Evolutionary conservation across 164 flowering plant genomes (phyloP), one percentile per base, ranked within the genome.

Genomic region (Vitis cinerea): DNA sequence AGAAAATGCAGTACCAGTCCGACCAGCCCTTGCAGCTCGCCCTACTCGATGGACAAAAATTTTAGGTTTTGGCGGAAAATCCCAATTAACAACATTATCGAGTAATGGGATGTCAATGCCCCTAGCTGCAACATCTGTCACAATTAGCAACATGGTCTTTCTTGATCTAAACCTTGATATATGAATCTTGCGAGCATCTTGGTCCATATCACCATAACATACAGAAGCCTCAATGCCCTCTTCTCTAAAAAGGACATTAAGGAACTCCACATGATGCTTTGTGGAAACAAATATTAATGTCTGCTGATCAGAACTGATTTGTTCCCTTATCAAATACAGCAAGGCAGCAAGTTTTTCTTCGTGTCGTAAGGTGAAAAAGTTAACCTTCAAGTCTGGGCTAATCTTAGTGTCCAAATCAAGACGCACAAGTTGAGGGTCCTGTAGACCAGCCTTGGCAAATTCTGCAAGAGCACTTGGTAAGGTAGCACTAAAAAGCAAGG

Each of bases 181-280:
- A 68, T 89, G 83, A 66, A 95, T 95, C 76, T 93, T 93, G 53
- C 97, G 92, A 77, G 98, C 99, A 83, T 95, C 99, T 72, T 89
- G 97, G 81, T 95, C 97, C 99, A 95, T 95, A 69, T 91, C 99
- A 71, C 98, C 99, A 78, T 95, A 95, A 69, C 96, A 90, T 47
- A 95, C 84, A 74, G 98, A 91, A 48, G 98, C 87, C 77, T 89
- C 91, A 57, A 95, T 83, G 44, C 98, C 95, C 68, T 93, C 98
- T 78, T 81, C 90, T 75, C 73, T 80, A 66, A 89, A 88, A 59
- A 93, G 72, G 37, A 59, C 31, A 71, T 83, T 86, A 23, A 95
- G 87, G 67, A 95, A 93, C 79, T 95, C 97, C 58, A 89, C 97
- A 68, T 95, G 98, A 84, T 95, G 89, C 72, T 91, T 95, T 30